A percentile compares a stretch with the other conserved stretches of the same genome.
These are phyloP conservation scores for Chlorella vulgaris DNA, from an alignment of 139 green algal species.

Conservation along the genomic window DNA sequence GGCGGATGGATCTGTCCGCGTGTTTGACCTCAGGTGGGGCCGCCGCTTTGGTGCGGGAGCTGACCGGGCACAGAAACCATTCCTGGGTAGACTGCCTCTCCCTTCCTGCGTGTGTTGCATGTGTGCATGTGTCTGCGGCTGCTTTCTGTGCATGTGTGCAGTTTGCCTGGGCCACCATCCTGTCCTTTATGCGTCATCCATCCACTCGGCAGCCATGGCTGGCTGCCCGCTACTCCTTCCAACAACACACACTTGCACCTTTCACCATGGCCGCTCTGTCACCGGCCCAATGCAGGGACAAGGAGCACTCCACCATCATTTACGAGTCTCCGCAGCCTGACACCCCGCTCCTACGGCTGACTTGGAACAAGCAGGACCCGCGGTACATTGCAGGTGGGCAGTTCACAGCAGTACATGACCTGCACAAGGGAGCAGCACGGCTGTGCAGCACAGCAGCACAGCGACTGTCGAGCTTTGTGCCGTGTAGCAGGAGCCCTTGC, in stretches of 20 bases:
- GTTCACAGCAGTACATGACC: background rate
- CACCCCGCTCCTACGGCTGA: slow-evolving; percentile 89
- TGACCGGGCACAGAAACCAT: background rate
- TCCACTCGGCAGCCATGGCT: background rate
- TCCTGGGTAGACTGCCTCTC: too few species aligned
- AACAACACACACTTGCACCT: too few species aligned
- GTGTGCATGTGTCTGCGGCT: background rate
- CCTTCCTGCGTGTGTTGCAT: too few species aligned
- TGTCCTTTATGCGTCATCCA: too few species aligned
- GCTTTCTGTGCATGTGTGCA: background rate
- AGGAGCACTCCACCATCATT: slow-evolving; percentile 98
- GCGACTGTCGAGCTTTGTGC: too few species aligned
- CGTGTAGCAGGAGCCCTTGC: too few species aligned
- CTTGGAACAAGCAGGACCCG: slow-evolving; percentile 98
- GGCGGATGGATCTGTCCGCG: slow-evolving; percentile 92
- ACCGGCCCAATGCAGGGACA: slow-evolving; percentile 78
- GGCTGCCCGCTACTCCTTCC: too few species aligned
- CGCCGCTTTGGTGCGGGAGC: background rate
- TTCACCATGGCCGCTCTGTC: too few species aligned
- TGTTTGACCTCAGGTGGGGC: slow-evolving; percentile 92
- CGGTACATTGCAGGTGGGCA: slow-evolving; percentile 86
- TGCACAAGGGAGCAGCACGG: too few species aligned
- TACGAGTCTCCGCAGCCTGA: slow-evolving; percentile 87
- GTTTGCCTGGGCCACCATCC: background rate
- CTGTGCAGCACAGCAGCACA: too few species aligned